Percentiles rank a stretch among this genome's conserved stretches.
phyloP scores from a whole-genome alignment of 2,329 filamentous ascomycete species.

The Byssothecium circinans region DNA sequence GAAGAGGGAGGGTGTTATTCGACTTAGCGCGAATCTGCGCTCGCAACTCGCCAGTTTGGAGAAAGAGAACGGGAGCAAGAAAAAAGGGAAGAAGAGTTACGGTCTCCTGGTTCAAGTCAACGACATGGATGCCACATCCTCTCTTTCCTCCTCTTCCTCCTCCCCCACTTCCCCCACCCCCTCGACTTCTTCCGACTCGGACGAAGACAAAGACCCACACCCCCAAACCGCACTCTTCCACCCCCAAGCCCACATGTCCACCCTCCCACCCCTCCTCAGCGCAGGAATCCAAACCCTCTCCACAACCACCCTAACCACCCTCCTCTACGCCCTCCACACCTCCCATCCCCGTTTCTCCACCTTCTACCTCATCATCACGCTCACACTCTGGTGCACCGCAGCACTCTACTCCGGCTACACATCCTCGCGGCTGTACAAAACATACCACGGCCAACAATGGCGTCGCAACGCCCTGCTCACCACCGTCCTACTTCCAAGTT shows the following conservation, averaged over 20 bases:
- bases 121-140: neutral
- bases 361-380: constrained; percentile 81
- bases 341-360: constrained; percentile 88
- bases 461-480: constrained; percentile 69
- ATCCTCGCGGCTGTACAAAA: constrained; percentile 79
- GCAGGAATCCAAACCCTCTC: constrained; percentile 86
- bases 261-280: constrained; percentile 69
- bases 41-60: neutral
- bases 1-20: constrained; percentile 56
- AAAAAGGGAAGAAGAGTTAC: neutral
- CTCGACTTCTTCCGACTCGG: too few species aligned
- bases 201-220: constrained; percentile 38
- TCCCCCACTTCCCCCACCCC: too few species aligned
- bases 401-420: constrained; percentile 87
- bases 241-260: constrained; percentile 64
- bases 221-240: constrained; percentile 53
- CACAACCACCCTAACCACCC: constrained; percentile 72
- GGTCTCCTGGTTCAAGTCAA: neutral
- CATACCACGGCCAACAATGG: constrained; percentile 76
- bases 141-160: neutral
- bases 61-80: neutral
- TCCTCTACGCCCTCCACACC: constrained; percentile 73
- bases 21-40: constrained; percentile 60
- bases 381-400: constrained; percentile 81
- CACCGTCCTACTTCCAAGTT: constrained; percentile 75